Evolutionary conservation across 2,329 filamentous ascomycete genomes (phyloP).

Genomic region (Ramichloridium luteum): DNA sequence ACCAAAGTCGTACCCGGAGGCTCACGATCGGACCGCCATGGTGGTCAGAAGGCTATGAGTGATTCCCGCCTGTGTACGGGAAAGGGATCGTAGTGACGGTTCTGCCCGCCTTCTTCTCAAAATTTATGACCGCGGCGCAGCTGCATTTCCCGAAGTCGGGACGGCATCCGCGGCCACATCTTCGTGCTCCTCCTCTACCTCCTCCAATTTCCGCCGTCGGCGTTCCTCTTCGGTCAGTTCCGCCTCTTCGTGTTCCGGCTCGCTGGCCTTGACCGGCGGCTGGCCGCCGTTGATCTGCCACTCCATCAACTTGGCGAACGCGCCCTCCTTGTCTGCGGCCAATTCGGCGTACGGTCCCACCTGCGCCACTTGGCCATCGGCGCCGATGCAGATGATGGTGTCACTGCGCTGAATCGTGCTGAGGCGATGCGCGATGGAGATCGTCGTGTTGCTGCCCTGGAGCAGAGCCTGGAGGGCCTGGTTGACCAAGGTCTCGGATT

Average conservation of each 20-base stretch:
- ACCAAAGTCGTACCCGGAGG: too few relatives aligned
- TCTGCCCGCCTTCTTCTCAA: too few relatives aligned
- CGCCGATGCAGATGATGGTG: slow-evolving; percentile 80
- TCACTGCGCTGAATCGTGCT: slow-evolving; percentile 96
- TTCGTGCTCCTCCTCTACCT: slow-evolving; percentile 16
- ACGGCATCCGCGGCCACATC: neutral
- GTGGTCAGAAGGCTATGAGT: too few relatives aligned
- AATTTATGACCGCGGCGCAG: too few relatives aligned
- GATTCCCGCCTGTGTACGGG: too few relatives aligned
- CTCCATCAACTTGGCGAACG: slow-evolving; percentile 94
- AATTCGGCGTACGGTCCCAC: slow-evolving; percentile 73
- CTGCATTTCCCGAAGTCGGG: too few relatives aligned
- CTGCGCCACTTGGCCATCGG: slow-evolving; percentile 80
- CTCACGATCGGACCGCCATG: too few relatives aligned
- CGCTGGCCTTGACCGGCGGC: slow-evolving; percentile 1
- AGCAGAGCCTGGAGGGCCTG: slow-evolving; percentile 72
- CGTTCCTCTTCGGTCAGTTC: slow-evolving; percentile 31
- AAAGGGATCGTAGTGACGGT: too few relatives aligned
- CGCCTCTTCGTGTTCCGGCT: slow-evolving; percentile 1
- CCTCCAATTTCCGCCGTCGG: slow-evolving; percentile 32
- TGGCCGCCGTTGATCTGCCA: slow-evolving; percentile 94
- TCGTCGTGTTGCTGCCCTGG: slow-evolving; percentile 82
- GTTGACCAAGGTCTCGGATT: slow-evolving; percentile 94
- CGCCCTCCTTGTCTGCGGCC: slow-evolving; percentile 59
- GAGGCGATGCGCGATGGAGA: slow-evolving; percentile 89